phyloP scores from a whole-genome alignment of 163 green algal genomes.

The Scenedesmus sp. region DNA sequence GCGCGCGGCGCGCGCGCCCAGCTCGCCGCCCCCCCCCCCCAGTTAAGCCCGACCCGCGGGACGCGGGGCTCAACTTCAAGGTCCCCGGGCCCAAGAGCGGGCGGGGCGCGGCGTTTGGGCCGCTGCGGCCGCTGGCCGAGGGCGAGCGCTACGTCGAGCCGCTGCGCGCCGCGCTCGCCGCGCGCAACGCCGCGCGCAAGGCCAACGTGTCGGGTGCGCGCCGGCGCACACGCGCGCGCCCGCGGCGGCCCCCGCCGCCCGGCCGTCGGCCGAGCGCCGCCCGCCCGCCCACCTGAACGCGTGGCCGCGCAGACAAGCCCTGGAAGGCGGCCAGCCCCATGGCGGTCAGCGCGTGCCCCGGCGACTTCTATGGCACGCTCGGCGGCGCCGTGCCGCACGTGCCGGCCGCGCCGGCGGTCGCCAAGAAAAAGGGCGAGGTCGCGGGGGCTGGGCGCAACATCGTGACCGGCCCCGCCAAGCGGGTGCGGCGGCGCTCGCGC shows the following conservation, averaged over 20 bases:
- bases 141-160: conserved; percentile 42
- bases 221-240: too few species aligned
- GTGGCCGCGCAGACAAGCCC: conserved; percentile 46
- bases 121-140: conserved; percentile 36
- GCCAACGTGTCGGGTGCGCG: too few species aligned
- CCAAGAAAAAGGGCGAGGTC: conserved; percentile 56
- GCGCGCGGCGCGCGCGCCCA: too few species aligned
- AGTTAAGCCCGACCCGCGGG: conserved; percentile 27
- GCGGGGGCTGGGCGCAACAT: conserved; percentile 44
- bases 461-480: conserved; percentile 54
- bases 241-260: too few species aligned
- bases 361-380: conserved; percentile 56
- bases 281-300: too few species aligned
- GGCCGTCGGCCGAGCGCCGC: too few species aligned
- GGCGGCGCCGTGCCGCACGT: conserved; percentile 51
- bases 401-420: conserved; percentile 28
- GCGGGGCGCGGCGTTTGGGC: conserved; percentile 42
- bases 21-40: too few species aligned
- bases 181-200: conserved; percentile 34
- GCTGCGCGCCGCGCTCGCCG: conserved; percentile 26
- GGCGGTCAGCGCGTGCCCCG: conserved; percentile 42
- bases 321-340: conserved; percentile 53
- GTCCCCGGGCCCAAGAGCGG: background rate
- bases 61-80: conserved; percentile 33
- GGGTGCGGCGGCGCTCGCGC: too few species aligned